Conservation (phyloP, 805 yeast genomes). For the Ogataea neopini region DNA sequence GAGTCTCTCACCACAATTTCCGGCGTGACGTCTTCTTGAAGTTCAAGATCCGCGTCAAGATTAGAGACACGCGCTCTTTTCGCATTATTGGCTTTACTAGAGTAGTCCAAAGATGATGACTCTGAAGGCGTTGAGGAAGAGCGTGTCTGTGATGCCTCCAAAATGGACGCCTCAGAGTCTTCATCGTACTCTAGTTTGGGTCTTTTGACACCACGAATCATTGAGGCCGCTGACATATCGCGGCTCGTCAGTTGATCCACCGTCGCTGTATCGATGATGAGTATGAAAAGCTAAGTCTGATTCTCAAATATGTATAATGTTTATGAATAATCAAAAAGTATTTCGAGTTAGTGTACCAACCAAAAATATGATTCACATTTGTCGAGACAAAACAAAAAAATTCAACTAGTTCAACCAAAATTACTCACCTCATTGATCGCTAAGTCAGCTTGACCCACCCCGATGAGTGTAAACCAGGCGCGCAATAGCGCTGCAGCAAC, state of each 20-base stretch:
- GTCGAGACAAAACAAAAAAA: background rate
- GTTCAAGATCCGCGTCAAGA: constrained; percentile 6
- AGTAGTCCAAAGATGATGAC: constrained; percentile 5
- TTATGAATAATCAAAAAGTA: background rate
- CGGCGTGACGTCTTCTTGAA: constrained; percentile 12
- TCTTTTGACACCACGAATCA: constrained; percentile 12
- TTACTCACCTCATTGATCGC: no score
- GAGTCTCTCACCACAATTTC: constrained; percentile 22
- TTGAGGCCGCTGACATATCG: background rate
- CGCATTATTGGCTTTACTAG: background rate
- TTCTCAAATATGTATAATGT: background rate
- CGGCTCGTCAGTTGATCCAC: background rate
- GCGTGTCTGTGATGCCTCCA: constrained; percentile 10
- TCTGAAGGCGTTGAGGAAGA: constrained; percentile 11
- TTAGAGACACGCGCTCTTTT: background rate
- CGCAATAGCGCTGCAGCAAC: constrained; percentile 11
- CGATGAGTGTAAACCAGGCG: constrained; percentile 5
- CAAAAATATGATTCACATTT: no score
- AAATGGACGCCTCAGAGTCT: constrained; percentile 10
- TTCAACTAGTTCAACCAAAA: no score
- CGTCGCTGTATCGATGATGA: background rate
- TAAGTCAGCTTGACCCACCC: background rate
- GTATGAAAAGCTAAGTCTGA: background rate
- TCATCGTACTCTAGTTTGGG: constrained; percentile 3
- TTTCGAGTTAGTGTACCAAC: background rate